Conservation (phyloP, 176 grass and related monocot genomes). For the Microstegium vimineum region DNA sequence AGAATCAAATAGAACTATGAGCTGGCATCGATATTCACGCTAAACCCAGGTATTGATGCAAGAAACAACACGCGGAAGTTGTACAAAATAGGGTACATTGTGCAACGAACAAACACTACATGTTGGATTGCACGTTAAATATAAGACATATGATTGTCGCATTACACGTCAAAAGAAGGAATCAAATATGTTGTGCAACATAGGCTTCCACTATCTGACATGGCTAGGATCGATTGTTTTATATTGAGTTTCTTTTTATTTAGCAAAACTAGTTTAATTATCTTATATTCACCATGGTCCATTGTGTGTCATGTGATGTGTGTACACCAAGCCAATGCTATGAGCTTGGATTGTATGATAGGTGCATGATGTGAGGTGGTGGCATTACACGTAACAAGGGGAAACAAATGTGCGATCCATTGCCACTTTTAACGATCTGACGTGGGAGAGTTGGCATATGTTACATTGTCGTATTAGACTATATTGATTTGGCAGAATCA, state of each 20-base stretch:
- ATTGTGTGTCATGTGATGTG: not conserved
- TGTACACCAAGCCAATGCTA: too few relatives aligned
- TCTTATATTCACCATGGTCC: not conserved
- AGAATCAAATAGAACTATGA: not conserved
- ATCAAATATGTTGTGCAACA: not conserved
- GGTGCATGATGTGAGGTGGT: not conserved
- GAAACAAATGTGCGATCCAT: not conserved
- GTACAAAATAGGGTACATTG: not conserved
- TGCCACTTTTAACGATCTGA: not conserved
- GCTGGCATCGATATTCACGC: not conserved
- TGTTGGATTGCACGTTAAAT: not conserved
- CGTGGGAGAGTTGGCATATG: not conserved
- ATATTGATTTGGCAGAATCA: not conserved
- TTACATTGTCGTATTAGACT: not conserved
- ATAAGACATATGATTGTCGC: not conserved
- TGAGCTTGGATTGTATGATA: not conserved
- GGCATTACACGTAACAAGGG: not conserved
- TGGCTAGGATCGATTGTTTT: too few relatives aligned
- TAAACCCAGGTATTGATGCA: not conserved
- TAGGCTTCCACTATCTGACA: not conserved
- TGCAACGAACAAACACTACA: not conserved
- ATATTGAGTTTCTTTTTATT: not conserved
- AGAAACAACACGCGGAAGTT: not conserved
- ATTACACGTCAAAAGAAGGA: not conserved
- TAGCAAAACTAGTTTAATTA: not conserved